phyloP scores from a whole-genome alignment of 2,329 filamentous ascomycete species.

The Hirsutella thompsonii region DNA sequence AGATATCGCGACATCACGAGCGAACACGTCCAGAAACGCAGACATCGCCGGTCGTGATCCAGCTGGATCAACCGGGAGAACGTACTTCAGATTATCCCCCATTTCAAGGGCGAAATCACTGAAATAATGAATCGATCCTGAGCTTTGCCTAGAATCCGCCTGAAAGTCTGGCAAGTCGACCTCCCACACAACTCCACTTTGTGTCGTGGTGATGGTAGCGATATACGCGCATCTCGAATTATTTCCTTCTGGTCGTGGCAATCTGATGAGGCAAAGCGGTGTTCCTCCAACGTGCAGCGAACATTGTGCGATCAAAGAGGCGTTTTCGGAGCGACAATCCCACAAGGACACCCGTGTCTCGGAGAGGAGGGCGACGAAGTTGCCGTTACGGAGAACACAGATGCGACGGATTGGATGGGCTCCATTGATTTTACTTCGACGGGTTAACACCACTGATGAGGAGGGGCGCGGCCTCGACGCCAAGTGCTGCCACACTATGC shows the following conservation, averaged over 20 bases:
- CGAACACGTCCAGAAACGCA: slow-evolving; percentile 75
- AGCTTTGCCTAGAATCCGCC: slow-evolving; percentile 10
- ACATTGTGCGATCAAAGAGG: slow-evolving; percentile 35
- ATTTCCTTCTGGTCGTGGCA: slow-evolving; percentile 49
- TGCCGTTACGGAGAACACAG: slow-evolving; percentile 62
- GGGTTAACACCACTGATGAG: slow-evolving; percentile 37
- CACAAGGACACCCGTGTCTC: slow-evolving; percentile 60
- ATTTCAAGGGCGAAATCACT: slow-evolving; percentile 56
- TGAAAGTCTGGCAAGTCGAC: slow-evolving; percentile 44
- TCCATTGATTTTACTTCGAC: slow-evolving; percentile 56
- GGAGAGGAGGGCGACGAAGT: slow-evolving; percentile 71
- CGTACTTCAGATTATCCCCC: slow-evolving; percentile 45
- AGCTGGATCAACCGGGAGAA: slow-evolving; percentile 78
- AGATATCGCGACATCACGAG: slow-evolving; percentile 73
- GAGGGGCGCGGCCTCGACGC: slow-evolving; percentile 12
- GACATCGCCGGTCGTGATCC: slow-evolving; percentile 59
- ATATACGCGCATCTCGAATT: slow-evolving; percentile 52
- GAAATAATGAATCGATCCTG: slow-evolving; percentile 44
- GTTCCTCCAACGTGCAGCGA: slow-evolving; percentile 52
- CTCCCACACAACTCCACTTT: slow-evolving; percentile 74
- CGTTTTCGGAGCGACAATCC: slow-evolving; percentile 55
- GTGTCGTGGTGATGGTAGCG: slow-evolving; percentile 69
- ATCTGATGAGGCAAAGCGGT: slow-evolving; percentile 65
- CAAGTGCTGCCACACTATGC: slow-evolving; percentile 67
- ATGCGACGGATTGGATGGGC: slow-evolving; percentile 67